Base-by-base conservation (phyloP, 2,329 filamentous ascomycete genomes). In the Didymella segeticola region DNA sequence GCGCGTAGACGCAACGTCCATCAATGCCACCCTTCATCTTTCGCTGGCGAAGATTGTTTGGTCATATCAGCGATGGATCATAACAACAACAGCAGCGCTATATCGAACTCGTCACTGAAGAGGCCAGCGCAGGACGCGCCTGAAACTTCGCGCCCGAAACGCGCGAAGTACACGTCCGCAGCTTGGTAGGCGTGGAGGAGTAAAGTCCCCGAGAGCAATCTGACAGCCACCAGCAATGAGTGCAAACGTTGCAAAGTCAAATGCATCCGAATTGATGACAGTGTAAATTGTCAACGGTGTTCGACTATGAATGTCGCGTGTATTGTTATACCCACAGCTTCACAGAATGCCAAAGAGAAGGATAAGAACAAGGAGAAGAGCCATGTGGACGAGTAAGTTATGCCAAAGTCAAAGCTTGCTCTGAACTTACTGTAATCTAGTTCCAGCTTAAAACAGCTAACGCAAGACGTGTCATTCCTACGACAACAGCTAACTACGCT, bases 201-300 rank as follows among this genome's bases (percentile, higher is more conserved):
- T 6, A 8, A 10, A 6, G 2, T 9, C 34, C n/a, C 11, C 11
- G 8, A 37, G 4, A 11, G 1, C 11, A 10, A 36, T 17, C 49
- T 56, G 37, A 61, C n/a, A 1, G 25, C 9, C 8, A 3, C 14
- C 17, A 65, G 62, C 27, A 65, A 63, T 39, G 56, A 65, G 31
- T 65, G 60, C 23, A 65, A 63, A 25, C 45, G 58, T 23, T 57
- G 50, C 7, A 65, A 65, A 25, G 51, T 62, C 6, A 62, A 58
- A 38, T 63, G 60, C 20, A 59, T 65, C 14, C 49, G 47, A 11
- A 26, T 53, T 20, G 43, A 58, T 20, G 51, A 58, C 11, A 46
- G 51, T 27, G 22, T 23, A 9, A 42, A 59, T 20, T 65, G 60
- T 43, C 62, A 63, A 34, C 61, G 62, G 9, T 62, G 62, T 26